A percentile compares a stretch with the other conserved stretches of the same genome.
phyloP scores from a whole-genome alignment of 163 green algal genomes.

The Volvox carteri region DNA sequence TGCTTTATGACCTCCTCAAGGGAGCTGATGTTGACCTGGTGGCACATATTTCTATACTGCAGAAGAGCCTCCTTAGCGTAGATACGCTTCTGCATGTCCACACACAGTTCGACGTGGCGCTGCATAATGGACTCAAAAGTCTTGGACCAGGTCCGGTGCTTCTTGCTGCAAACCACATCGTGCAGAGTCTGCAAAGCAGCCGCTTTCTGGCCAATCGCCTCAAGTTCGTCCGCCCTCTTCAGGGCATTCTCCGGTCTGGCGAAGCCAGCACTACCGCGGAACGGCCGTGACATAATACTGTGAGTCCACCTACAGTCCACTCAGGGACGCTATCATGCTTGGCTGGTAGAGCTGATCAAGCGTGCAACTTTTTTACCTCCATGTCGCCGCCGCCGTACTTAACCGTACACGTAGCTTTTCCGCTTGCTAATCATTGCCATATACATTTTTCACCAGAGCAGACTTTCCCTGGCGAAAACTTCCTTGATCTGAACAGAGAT shows the following conservation, averaged over 20 bases:
- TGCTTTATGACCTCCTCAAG: slow-evolving; percentile 99
- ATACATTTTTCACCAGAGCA: too few species aligned
- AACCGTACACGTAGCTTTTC: not conserved
- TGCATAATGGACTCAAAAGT: slow-evolving; percentile 96
- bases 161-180: slow-evolving; percentile 97
- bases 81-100: slow-evolving; percentile 96
- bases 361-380: not conserved
- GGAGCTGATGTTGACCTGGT: slow-evolving; percentile 94
- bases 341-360: not conserved
- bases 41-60: slow-evolving; percentile 98
- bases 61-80: slow-evolving; percentile 98
- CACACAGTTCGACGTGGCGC: slow-evolving; percentile 97
- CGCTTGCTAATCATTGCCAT: not conserved
- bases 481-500: too few species aligned
- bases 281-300: slow-evolving; percentile 57
- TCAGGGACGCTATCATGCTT: not conserved
- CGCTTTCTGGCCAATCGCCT: slow-evolving; percentile 91
- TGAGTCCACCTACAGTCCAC: not conserved
- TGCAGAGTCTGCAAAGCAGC: slow-evolving; percentile 94
- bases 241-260: slow-evolving; percentile 97
- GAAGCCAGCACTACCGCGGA: slow-evolving; percentile 74
- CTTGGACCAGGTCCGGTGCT: slow-evolving; percentile 96
- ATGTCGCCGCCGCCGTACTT: not conserved
- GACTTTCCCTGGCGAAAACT: too few species aligned
- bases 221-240: slow-evolving; percentile 97